Conservation (phyloP, 768 basidiomycete species). For the Suillus discolor region DNA sequence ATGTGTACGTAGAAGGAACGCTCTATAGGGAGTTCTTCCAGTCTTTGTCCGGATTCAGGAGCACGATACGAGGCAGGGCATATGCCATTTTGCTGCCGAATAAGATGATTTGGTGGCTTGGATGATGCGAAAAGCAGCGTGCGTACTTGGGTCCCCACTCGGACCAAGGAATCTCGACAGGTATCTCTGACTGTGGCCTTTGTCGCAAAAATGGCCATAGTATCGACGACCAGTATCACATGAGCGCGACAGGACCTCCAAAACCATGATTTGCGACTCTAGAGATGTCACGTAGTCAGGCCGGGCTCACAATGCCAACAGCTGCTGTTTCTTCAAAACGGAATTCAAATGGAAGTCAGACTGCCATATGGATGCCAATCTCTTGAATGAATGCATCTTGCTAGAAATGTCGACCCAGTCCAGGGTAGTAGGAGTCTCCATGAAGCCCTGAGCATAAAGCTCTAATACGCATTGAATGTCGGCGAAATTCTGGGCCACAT, state of each 20-base stretch:
- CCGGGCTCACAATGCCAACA: too few relatives aligned
- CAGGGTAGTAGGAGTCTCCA: background rate
- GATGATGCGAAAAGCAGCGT: constrained; percentile 2
- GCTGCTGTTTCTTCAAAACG: background rate
- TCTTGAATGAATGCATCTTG: background rate
- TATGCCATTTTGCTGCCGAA: constrained; percentile 1
- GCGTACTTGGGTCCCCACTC: constrained; percentile 1
- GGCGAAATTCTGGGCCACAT: background rate
- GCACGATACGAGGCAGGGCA: background rate
- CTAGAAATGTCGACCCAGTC: background rate
- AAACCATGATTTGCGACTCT: background rate
- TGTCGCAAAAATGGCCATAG: background rate
- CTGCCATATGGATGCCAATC: background rate
- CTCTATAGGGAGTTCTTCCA: background rate
- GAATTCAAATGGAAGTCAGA: background rate
- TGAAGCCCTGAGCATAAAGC: background rate
- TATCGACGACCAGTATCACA: background rate
- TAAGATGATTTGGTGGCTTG: background rate
- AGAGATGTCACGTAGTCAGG: background rate
- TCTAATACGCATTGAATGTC: background rate
- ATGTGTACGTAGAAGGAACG: background rate
- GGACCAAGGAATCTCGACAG: background rate
- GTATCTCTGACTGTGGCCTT: background rate
- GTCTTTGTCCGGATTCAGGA: background rate
- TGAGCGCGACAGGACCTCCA: background rate